phyloP scores from a whole-genome alignment of 331 rosid species.

The Malus hybrid region DNA sequence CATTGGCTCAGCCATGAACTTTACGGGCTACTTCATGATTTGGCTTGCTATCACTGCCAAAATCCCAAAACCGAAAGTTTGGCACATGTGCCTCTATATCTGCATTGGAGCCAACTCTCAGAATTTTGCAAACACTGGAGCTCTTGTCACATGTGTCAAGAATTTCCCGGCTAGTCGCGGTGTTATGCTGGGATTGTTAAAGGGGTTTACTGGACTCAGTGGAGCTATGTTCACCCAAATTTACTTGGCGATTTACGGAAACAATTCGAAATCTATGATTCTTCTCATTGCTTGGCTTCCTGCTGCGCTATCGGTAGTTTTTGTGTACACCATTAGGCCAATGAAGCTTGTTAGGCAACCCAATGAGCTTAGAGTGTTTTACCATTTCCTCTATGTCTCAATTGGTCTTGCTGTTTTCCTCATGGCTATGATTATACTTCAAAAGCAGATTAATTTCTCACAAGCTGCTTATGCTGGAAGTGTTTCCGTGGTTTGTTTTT shows the following conservation, averaged over 20 bases:
- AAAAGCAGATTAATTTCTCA: conserved; percentile 21
- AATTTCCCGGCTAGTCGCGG: conserved; percentile 57
- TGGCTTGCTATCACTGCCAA: conserved; percentile 40
- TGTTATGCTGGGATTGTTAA: conserved; percentile 38
- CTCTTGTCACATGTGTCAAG: conserved; percentile 41
- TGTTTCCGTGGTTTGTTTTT: conserved; percentile 18
- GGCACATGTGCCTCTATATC: conserved; percentile 54
- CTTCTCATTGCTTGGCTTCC: conserved; percentile 57
- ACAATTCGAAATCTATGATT: conserved; percentile 34
- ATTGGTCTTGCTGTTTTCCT: conserved; percentile 33
- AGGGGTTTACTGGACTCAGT: conserved; percentile 51
- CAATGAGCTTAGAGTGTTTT: conserved; percentile 34
- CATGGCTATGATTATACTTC: conserved; percentile 24
- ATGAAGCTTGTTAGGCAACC: conserved; percentile 21
- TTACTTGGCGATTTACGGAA: conserved; percentile 45
- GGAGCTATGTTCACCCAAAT: conserved; percentile 48
- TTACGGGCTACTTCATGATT: conserved; percentile 45
- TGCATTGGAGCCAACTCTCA: conserved; percentile 54
- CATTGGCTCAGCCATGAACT: conserved; percentile 41
- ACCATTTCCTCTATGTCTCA: conserved; percentile 38
- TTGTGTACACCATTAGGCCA: conserved; percentile 32
- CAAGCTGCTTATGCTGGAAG: conserved; percentile 28
- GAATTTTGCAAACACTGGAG: conserved; percentile 51
- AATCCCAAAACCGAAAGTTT: conserved; percentile 35
- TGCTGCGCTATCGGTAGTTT: conserved; percentile 34